These are phyloP conservation scores for Termitomyces sp. DNA, from an alignment of 768 basidiomycete species.

Conservation along the genomic window DNA sequence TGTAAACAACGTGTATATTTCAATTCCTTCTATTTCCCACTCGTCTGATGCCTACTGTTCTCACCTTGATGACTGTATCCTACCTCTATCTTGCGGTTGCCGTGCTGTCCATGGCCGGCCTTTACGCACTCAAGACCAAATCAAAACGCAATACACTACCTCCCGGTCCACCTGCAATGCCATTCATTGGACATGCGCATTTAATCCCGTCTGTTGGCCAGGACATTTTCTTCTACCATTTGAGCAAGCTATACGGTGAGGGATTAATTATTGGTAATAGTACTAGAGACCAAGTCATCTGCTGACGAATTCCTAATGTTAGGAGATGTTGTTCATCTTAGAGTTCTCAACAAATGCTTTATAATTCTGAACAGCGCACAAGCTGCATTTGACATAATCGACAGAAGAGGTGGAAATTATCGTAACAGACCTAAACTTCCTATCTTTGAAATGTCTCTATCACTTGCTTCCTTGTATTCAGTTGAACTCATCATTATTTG, in stretches of 20 bases:
- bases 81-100: not conserved
- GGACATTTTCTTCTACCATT: constrained; percentile 22
- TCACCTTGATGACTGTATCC: not conserved
- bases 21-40: too few species aligned
- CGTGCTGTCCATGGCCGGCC: not conserved
- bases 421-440: constrained; percentile 17
- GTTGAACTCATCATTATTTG: not conserved
- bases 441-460: constrained; percentile 11
- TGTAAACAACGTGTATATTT: too few species aligned
- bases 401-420: constrained; percentile 21
- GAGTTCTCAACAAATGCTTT: constrained; percentile 18
- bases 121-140: not conserved
- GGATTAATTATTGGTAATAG: not conserved
- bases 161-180: constrained; percentile 24
- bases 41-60: not conserved
- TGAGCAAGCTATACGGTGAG: constrained; percentile 27
- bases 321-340: constrained; percentile 15
- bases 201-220: constrained; percentile 20
- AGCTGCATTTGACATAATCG: constrained; percentile 20
- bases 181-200: constrained; percentile 29
- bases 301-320: not conserved
- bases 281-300: too few species aligned
- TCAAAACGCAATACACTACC: constrained; percentile 11
- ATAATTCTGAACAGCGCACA: constrained; percentile 18
- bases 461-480: not conserved